phyloP scores from a whole-genome alignment of 78 protist species.

The Thecamonas trahens region DNA sequence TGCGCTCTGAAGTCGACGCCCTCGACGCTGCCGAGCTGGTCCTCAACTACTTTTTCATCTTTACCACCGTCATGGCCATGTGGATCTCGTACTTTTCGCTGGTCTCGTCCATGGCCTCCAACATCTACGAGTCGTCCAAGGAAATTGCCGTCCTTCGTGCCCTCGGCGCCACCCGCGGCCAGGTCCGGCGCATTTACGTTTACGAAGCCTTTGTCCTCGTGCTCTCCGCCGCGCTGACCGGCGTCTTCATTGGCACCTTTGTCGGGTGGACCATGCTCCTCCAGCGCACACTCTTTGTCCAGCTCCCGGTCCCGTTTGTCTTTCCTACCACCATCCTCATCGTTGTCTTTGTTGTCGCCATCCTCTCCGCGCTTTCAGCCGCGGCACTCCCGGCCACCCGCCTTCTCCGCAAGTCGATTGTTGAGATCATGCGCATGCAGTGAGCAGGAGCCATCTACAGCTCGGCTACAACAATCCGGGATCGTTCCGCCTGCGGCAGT shows the following conservation, averaged over 20 bases:
- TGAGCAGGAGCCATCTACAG: too few relatives aligned
- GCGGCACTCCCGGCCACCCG: conserved; percentile 10
- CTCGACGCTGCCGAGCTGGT: neutral
- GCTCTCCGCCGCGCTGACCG: conserved; percentile 70
- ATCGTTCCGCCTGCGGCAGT: too few relatives aligned
- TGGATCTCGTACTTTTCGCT: conserved; percentile 74
- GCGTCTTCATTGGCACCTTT: conserved; percentile 52
- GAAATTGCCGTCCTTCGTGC: conserved; percentile 79
- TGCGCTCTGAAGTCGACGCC: neutral
- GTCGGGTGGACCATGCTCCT: conserved; percentile 57
- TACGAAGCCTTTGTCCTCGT: conserved; percentile 85
- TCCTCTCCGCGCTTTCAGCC: conserved; percentile 37
- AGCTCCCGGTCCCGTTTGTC: conserved; percentile 68
- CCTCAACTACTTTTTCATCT: neutral
- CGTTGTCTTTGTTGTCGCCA: conserved; percentile 27
- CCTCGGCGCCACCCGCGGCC: conserved; percentile 2
- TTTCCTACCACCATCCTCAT: conserved; percentile 64
- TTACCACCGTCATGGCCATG: conserved; percentile 69
- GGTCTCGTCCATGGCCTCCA: conserved; percentile 64
- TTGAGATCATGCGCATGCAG: too few relatives aligned
- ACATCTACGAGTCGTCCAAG: conserved; percentile 76
- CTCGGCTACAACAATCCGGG: too few relatives aligned
- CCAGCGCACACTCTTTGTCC: conserved; percentile 68
- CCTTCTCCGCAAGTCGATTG: too few relatives aligned
- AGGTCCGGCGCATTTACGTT: conserved; percentile 52